A percentile compares a stretch with the other conserved stretches of the same genome.
These are phyloP conservation scores for Nakazawaea pomicola DNA, from an alignment of 805 yeast species.

Conservation along the genomic window DNA sequence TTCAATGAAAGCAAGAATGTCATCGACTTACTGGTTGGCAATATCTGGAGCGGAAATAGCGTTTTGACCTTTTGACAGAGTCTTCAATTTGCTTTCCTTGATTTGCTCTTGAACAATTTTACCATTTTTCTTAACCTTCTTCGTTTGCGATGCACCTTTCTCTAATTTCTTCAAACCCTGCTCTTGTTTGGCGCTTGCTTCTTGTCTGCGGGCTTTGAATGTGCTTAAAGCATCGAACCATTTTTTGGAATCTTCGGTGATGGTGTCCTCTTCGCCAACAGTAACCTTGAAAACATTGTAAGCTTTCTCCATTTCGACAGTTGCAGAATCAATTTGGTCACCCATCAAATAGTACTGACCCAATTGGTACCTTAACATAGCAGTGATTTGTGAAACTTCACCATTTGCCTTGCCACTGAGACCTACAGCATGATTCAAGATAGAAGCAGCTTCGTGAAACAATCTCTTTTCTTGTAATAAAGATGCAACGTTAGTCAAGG, in stretches of 20 bases:
- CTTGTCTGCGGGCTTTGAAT: slow-evolving; percentile 33
- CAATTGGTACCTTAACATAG: slow-evolving; percentile 62
- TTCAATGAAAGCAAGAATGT: slow-evolving; percentile 64
- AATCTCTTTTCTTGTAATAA: slow-evolving; percentile 52
- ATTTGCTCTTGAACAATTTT: not conserved
- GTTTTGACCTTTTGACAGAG: slow-evolving; percentile 24
- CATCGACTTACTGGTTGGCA: slow-evolving; percentile 65
- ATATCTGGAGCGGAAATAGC: slow-evolving; percentile 45
- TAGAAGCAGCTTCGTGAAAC: slow-evolving; percentile 40
- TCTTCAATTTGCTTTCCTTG: slow-evolving; percentile 1
- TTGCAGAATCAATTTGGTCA: slow-evolving; percentile 51
- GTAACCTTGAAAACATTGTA: slow-evolving; percentile 48
- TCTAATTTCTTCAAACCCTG: slow-evolving; percentile 28
- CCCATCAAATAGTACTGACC: slow-evolving; percentile 53
- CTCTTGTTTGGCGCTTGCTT: slow-evolving; percentile 35
- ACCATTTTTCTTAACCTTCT: slow-evolving; percentile 11
- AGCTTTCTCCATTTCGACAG: slow-evolving; percentile 51
- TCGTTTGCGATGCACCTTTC: slow-evolving; percentile 14
- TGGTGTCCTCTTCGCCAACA: slow-evolving; percentile 63
- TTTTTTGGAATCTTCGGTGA: slow-evolving; percentile 61
- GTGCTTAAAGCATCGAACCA: slow-evolving; percentile 56
- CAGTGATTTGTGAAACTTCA: slow-evolving; percentile 54
- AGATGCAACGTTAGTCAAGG: slow-evolving; percentile 56
- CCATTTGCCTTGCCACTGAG: slow-evolving; percentile 52
- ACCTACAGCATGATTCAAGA: slow-evolving; percentile 49